These are phyloP conservation scores for Pseudocercospora crystallina DNA, from an alignment of 2,329 filamentous ascomycete species.

Conservation along the genomic window DNA sequence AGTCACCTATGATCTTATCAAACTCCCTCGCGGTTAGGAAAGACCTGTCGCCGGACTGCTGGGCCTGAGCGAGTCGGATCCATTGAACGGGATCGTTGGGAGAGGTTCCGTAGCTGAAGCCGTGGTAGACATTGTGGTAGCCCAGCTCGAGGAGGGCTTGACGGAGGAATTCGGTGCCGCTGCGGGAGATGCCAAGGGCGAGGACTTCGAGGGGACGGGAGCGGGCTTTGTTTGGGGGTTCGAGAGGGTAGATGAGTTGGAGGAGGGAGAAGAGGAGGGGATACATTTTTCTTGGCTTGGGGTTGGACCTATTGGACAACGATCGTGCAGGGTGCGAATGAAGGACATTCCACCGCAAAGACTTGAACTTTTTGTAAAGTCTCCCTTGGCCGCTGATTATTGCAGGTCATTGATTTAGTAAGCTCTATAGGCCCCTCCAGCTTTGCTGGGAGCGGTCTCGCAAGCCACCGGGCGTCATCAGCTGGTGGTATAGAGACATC, in stretches of 20 bases:
- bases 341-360: no score
- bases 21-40: background rate
- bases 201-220: constrained; percentile 14
- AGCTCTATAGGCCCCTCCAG: no score
- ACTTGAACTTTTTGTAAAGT: no score
- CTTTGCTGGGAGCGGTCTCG: no score
- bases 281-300: no score
- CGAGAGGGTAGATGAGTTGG: background rate
- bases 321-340: no score
- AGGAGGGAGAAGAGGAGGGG: background rate
- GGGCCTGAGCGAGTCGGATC: no score
- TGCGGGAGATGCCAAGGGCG: constrained; percentile 22
- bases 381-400: no score
- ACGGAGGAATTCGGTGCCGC: constrained; percentile 22
- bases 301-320: no score
- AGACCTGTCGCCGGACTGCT: background rate
- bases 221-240: background rate
- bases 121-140: constrained; percentile 21
- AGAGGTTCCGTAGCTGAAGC: constrained; percentile 11
- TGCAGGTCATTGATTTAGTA: no score
- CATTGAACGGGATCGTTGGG: background rate
- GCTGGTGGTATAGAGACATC: no score
- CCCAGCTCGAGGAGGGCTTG: constrained; percentile 17
- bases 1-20: constrained; percentile 7
- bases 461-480: no score